Percentiles rank a stretch among this genome's conserved stretches.
These are phyloP conservation scores for Lecanicillium sp. DNA, from an alignment of 2,329 filamentous ascomycete species.

Conservation along the genomic window DNA sequence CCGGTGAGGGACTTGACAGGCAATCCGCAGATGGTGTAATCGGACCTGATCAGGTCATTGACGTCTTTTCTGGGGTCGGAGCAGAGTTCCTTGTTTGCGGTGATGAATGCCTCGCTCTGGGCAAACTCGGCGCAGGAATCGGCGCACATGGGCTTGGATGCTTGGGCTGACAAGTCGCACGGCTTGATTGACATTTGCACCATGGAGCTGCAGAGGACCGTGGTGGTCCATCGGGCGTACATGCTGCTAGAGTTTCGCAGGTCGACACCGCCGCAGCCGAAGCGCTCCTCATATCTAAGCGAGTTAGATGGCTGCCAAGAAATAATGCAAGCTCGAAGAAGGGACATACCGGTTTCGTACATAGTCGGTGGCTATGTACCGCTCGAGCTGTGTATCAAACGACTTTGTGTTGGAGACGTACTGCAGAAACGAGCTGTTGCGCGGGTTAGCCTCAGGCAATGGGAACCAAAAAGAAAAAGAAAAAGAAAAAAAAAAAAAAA, in stretches of 20 bases:
- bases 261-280: conserved; percentile 76
- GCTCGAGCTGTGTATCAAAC: conserved; percentile 70
- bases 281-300: conserved; percentile 67
- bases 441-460: conserved; percentile 20
- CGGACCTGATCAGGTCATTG: conserved; percentile 74
- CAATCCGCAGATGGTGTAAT: conserved; percentile 84
- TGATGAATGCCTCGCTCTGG: conserved; percentile 80
- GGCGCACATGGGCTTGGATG: conserved; percentile 75
- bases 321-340: not conserved
- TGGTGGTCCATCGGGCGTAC: conserved; percentile 91
- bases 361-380: conserved; percentile 70
- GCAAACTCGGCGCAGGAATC: conserved; percentile 84
- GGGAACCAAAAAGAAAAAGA: no score
- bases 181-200: conserved; percentile 75
- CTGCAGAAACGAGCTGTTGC: conserved; percentile 70
- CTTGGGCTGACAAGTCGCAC: conserved; percentile 60
- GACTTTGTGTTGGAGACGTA: conserved; percentile 68
- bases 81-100: conserved; percentile 69
- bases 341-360: conserved; percentile 66
- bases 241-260: conserved; percentile 71
- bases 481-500: not conserved
- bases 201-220: conserved; percentile 87
- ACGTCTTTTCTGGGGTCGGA: conserved; percentile 58
- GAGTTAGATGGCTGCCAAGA: conserved; percentile 8
- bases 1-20: conserved; percentile 71